phyloP scores from a whole-genome alignment of 148 eudicot species.

The Nyssa sinensis region DNA sequence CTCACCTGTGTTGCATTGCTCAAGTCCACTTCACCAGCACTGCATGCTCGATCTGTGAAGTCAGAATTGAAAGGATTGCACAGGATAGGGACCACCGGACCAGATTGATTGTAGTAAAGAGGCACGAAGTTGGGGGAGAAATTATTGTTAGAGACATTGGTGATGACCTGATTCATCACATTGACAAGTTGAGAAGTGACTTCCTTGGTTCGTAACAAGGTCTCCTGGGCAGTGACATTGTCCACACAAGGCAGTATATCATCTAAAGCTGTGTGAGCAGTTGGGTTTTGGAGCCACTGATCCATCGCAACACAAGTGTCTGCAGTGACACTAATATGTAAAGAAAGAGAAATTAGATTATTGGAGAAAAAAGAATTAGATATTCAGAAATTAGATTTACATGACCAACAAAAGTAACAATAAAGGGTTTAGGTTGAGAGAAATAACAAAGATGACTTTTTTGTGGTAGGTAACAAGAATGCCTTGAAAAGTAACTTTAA shows the following conservation, averaged over 20 bases:
- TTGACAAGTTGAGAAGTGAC: constrained; percentile 73
- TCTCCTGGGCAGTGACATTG: constrained; percentile 75
- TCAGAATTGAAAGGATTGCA: constrained; percentile 78
- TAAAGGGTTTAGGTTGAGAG: neutral
- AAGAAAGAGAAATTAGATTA: constrained; percentile 4
- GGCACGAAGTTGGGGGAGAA: constrained; percentile 63
- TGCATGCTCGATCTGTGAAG: constrained; percentile 52
- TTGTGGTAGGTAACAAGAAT: neutral
- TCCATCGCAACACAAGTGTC: constrained; percentile 85
- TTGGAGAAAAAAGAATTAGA: neutral
- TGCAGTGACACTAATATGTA: constrained; percentile 59
- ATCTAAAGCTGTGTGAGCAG: constrained; percentile 82
- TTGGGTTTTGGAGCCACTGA: constrained; percentile 79
- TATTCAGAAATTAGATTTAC: neutral
- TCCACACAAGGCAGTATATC: constrained; percentile 89
- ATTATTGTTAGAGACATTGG: constrained; percentile 76
- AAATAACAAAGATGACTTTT: too few relatives aligned
- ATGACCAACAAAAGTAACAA: neutral
- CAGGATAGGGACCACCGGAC: constrained; percentile 64
- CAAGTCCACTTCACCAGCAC: constrained; percentile 62
- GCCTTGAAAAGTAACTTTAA: neutral
- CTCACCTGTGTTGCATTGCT: constrained; percentile 89
- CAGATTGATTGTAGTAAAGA: constrained; percentile 84
- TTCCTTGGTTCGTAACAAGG: constrained; percentile 68
- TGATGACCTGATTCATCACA: constrained; percentile 69